Base-by-base conservation (phyloP, 106 monocot genomes). In the Posidonia australis region DNA sequence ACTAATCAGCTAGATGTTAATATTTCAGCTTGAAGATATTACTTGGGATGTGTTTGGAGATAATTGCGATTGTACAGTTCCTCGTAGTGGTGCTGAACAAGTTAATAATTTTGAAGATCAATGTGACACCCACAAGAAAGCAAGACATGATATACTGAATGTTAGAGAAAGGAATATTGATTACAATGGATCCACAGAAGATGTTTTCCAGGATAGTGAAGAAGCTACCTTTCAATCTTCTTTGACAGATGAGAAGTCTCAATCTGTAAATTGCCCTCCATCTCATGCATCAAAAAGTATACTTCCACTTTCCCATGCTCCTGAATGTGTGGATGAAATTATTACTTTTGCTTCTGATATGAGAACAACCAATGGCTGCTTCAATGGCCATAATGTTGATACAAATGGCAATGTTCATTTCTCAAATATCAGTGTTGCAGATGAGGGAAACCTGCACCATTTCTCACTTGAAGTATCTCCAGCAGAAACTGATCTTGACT, bases 1-100 rank as follows among this genome's bases (percentile, higher is more conserved):
- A 36, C 36, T 7, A 36, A 36, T 36, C 36, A 36, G 36, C 2
- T 36, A 36, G 36, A 36, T 36, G n/a, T n/a, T n/a, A 36, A 36
- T 60, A 18, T 60, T 63, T 63, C 62, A 63, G 62, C 17, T 63
- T 44, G 62, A 63, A 16, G 62, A 63, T 44, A 22, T 44, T 23
- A 16, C 31, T 12, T 63, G 62, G 62, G 62, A 63, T 43, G 43
- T 19, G 7, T 63, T 63, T 44, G 42, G 43, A 30, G 62, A 22
- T 18, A 22, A 41, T 44, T 12, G n/a, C 43, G 62, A 63, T 63
- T 16, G n/a, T 24, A 22, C 43, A 43, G 62, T 63, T 36, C 62
- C 62, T 44, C 62, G 0, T 45, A 16, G 2, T 63, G 31, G 23
- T 63, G 62, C 29, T 43, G 21, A 44, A 41, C 9, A 9, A 36